Conservation (phyloP, 192 early-diverging fungal genomes). For the Coemansia sp. region DNA sequence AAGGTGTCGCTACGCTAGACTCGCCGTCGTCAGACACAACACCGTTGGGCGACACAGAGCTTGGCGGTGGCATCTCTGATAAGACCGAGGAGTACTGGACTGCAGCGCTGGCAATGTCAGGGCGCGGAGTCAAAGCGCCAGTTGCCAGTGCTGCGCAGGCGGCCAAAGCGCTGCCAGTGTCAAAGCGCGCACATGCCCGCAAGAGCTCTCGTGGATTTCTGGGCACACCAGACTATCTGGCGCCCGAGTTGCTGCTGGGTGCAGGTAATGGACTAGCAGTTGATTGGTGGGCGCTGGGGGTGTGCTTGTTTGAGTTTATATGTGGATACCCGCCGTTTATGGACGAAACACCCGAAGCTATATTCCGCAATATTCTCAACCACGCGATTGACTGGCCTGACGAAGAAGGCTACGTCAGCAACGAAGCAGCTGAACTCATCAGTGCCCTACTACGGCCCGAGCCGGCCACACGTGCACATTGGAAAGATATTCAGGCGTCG, state of each 20-base stretch:
- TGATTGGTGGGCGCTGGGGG: slow-evolving; percentile 96
- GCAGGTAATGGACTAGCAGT: slow-evolving; percentile 81
- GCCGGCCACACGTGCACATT: slow-evolving; percentile 63
- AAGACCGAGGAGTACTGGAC: slow-evolving; percentile 46
- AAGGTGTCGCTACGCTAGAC: slow-evolving; percentile 13
- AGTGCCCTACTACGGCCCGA: slow-evolving; percentile 72
- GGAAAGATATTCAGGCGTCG: slow-evolving; percentile 67
- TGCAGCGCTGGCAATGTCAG: slow-evolving; percentile 22
- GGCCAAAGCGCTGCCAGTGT: slow-evolving; percentile 39
- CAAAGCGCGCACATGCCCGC: slow-evolving; percentile 49
- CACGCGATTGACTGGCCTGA: slow-evolving; percentile 59
- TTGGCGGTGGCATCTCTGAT: slow-evolving; percentile 20
- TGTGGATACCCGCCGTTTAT: slow-evolving; percentile 88
- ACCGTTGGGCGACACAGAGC: slow-evolving; percentile 24
- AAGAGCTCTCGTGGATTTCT: slow-evolving; percentile 56
- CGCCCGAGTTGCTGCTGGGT: slow-evolving; percentile 88
- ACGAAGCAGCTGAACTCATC: slow-evolving; percentile 71
- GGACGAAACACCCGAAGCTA: slow-evolving; percentile 79
- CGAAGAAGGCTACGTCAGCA: slow-evolving; percentile 57
- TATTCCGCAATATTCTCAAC: slow-evolving; percentile 88
- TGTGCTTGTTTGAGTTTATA: slow-evolving; percentile 89
- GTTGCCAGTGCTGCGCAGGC: slow-evolving; percentile 17
- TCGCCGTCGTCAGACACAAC: slow-evolving; percentile 25
- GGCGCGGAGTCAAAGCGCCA: slow-evolving; percentile 17
- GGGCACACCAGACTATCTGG: slow-evolving; percentile 94